Evolutionary conservation across 2,329 filamentous ascomycete species (phyloP), one percentile per base, ranked within the genome.

Genomic region (Remersonia thermophila): DNA sequence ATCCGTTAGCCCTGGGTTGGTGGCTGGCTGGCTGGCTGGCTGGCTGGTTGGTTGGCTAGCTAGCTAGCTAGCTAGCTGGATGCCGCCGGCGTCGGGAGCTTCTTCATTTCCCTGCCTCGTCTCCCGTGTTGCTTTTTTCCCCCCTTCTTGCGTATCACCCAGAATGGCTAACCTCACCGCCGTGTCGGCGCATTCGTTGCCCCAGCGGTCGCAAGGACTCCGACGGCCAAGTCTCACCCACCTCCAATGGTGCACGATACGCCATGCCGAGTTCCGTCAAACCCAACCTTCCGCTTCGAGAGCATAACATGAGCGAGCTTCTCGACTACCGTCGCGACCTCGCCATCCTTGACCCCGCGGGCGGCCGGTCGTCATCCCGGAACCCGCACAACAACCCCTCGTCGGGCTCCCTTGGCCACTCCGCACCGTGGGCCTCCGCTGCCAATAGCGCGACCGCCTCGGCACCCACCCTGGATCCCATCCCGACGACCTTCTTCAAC

Each of bases 311-410:
- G 53, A 71, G 66, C 61, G 75, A 80, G 52, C 69, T 83, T 49
- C 65, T 66, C 53, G 78, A 80, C 55, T 80, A 83, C 55, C 75
- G 79, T 51, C 80, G 78, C 60, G 78, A 84, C 50, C 69, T 83
- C 38, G 69, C 76, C 48, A 71, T 79, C 40, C 65, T 83, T 50
- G 77, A 83, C 44, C 69, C 71, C 25, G 66, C 69, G 40, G 70
- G 73, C 45, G 62, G 59, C 44, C 62, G 67, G 14, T 27, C 39
- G 43, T 5, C 20, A 9, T 57, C 74, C 35, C 68, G 71, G 48
- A 75, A 73, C 43, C 71, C 76, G 43, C 69, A 71, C 38, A 68
- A 68, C 39, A 66, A 71, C 20, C 71, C 73, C 12, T 67, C 73
- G n/a, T 67, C 62, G 39, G 67, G 67, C 47, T 61, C 65, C 27